Evolutionary conservation across 495 filamentous ascomycete genomes (phyloP), one percentile per base, ranked within the genome.

Genomic region (Lepidopterella palustris): DNA sequence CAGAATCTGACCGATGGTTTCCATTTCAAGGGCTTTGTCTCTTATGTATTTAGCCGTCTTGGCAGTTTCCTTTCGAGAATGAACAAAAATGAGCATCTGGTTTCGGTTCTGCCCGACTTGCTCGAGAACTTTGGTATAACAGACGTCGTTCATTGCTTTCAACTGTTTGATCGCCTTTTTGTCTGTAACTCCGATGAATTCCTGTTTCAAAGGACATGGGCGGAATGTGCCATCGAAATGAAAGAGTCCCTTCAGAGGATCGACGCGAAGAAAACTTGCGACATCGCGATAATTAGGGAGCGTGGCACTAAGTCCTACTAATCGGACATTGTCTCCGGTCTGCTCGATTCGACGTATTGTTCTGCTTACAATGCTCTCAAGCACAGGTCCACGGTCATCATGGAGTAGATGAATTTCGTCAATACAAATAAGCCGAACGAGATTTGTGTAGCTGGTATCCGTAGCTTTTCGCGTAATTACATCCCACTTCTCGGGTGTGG

Each of bases 71-170:
- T 99, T 99, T 57, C 93, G 78, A 24, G 93, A 99, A 69, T 99
- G 93, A 20, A 97, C 93, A 65, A 99, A 99, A 51, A 99, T 92
- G 45, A 99, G 83, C 90, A 99, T 96, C 73, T 99, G 93, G 66
- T 96, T 91, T 57, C 85, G 82, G 59, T 92, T 86, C 53, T 84
- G 82, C 0, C 92, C 92, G 24, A 97, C 93, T 68, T 98, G 93
- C 71, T 99, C 93, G 60, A 99, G 81, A 20, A 97, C 92, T 70
- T 99, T 99, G 47, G 85, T 95, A 71, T 99, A 97, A 52, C 89
- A 95, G 35, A 99, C 90, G 66, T 99, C 93, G 61, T 99, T 99
- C 93, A 99, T 99, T 0, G 87, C 95, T 80, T 97, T 96, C 50
- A 99, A 78, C 74, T 99, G 93, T 75, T 97, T 99, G 77, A 97